A percentile compares a stretch with the other conserved stretches of the same genome.
Evolutionary conservation across 768 basidiomycete species (phyloP).

Genomic region (Serendipita sp.): DNA sequence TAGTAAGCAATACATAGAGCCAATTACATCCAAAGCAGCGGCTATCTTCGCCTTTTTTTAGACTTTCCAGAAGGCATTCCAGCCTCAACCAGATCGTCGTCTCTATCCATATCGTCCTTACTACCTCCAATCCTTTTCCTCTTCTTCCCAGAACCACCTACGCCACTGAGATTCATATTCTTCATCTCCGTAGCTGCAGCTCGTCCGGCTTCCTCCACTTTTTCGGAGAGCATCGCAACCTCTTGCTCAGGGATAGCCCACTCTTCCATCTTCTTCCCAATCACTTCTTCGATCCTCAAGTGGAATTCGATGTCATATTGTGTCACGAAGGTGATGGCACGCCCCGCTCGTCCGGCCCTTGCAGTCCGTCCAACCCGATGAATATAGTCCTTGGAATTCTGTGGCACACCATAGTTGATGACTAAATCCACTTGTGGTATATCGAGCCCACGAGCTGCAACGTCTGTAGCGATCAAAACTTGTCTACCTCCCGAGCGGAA

Average conservation of each 20-base stretch:
- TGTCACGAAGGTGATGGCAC: conserved; percentile 92
- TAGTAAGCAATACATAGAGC: background rate
- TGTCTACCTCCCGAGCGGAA: conserved; percentile 90
- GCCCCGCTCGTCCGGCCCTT: conserved; percentile 92
- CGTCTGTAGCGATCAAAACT: conserved; percentile 89
- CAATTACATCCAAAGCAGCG: too few relatives aligned
- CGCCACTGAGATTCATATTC: conserved; percentile 44
- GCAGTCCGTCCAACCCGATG: conserved; percentile 97
- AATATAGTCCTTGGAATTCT: conserved; percentile 98
- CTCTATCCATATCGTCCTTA: conserved; percentile 61
- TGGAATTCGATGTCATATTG: conserved; percentile 97
- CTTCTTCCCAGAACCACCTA: conserved; percentile 29
- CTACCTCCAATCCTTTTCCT: conserved; percentile 34
- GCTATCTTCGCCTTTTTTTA: conserved; percentile 12
- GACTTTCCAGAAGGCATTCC: conserved; percentile 63
- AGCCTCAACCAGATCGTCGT: conserved; percentile 85
- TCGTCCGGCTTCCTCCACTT: conserved; percentile 72
- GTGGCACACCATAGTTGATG: conserved; percentile 95
- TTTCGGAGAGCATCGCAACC: conserved; percentile 69
- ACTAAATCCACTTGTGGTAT: conserved; percentile 93
- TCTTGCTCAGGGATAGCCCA: conserved; percentile 84
- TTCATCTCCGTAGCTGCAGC: conserved; percentile 68
- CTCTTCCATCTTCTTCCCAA: conserved; percentile 80
- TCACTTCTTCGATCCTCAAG: conserved; percentile 85
- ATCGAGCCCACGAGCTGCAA: conserved; percentile 90